Conservation (phyloP, 345 rosid genomes). For the Leavenworthia alabamica region DNA sequence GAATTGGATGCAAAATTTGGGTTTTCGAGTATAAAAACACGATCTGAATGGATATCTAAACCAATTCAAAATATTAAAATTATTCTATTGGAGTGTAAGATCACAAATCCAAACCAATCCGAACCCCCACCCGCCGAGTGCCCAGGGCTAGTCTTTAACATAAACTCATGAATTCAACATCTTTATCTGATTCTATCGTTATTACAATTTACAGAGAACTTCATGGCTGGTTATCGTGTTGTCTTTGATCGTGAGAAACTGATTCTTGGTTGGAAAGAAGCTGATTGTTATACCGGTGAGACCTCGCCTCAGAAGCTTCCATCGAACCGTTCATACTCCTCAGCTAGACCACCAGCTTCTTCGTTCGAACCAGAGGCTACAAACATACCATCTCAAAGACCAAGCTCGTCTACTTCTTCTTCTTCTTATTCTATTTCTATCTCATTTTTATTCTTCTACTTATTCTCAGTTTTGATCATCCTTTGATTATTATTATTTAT, state of each 20-base stretch:
- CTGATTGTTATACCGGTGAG: constrained; percentile 43
- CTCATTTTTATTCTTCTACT: constrained; percentile 12
- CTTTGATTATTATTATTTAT: constrained; percentile 1
- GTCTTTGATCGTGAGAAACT: constrained; percentile 67
- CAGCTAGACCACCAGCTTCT: constrained; percentile 44
- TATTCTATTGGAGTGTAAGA: no score
- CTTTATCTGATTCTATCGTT: neutral
- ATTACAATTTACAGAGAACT: constrained; percentile 51
- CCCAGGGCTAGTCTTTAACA: no score
- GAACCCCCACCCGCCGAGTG: no score
- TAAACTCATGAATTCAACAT: neutral
- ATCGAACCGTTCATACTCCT: constrained; percentile 28
- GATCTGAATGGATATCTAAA: no score
- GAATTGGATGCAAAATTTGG: no score
- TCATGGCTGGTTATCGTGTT: constrained; percentile 66
- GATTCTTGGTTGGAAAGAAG: constrained; percentile 57
- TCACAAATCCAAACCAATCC: no score
- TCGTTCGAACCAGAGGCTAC: constrained; percentile 65
- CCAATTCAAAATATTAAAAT: no score
- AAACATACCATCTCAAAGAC: constrained; percentile 33
- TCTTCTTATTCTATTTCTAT: constrained; percentile 11
- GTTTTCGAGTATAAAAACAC: no score
- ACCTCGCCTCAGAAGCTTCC: constrained; percentile 35
- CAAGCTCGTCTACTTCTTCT: constrained; percentile 22
- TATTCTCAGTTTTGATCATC: constrained; percentile 22